These are phyloP conservation scores for Fonsecaea multimorphosa DNA, from an alignment of 2,329 filamentous ascomycete genomes.

Conservation along the genomic window DNA sequence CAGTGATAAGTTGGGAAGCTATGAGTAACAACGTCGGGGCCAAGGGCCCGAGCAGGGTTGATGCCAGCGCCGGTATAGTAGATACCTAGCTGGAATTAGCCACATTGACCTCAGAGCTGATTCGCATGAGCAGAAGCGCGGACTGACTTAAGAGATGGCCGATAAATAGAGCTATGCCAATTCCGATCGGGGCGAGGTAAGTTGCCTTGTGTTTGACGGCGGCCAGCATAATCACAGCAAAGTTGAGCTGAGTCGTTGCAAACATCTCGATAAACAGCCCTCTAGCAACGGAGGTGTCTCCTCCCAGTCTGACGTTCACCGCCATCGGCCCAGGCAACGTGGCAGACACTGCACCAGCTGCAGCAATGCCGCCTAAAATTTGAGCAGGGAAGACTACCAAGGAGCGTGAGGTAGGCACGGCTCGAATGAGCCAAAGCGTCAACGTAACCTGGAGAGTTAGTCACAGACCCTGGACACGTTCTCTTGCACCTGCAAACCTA, in stretches of 20 bases:
- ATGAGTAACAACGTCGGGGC: conserved; percentile 53
- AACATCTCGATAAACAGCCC: conserved; percentile 72
- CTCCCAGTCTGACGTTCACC: conserved; percentile 62
- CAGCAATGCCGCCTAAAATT: conserved; percentile 63
- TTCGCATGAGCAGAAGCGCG: too few relatives aligned
- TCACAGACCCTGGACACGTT: not conserved
- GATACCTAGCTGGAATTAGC: conserved; percentile 44
- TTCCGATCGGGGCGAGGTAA: conserved; percentile 72
- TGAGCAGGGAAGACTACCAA: conserved; percentile 60
- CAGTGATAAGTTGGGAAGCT: conserved; percentile 55
- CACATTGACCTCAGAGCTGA: not conserved
- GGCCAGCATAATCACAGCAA: conserved; percentile 72
- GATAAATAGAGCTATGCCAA: conserved; percentile 73
- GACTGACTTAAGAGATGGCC: conserved; percentile 54
- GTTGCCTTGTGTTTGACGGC: conserved; percentile 75
- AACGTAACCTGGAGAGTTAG: conserved; percentile 55
- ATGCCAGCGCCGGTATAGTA: conserved; percentile 56
- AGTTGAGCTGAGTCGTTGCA: conserved; percentile 66
- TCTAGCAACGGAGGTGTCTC: conserved; percentile 58
- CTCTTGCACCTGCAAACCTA: conserved; percentile 40
- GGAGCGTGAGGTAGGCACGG: conserved; percentile 47
- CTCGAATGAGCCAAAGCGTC: conserved; percentile 63
- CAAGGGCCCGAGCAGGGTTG: conserved; percentile 56
- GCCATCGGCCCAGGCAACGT: conserved; percentile 63
- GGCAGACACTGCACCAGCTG: conserved; percentile 62